Conservation (phyloP, 805 yeast species). For the Candida silvatica region DNA sequence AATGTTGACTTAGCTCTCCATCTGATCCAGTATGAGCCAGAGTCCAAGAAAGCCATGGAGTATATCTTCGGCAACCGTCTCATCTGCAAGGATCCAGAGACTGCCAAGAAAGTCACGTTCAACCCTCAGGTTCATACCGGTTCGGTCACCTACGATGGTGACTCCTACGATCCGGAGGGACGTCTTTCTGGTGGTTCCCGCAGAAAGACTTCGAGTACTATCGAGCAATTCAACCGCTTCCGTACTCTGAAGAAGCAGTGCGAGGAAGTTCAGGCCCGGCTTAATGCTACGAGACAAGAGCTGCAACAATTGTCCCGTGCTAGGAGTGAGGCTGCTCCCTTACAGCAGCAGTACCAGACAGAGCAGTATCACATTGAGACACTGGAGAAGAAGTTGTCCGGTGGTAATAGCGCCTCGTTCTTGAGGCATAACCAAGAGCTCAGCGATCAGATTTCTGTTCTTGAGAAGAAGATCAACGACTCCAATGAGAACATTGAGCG, state of each 20-base stretch:
- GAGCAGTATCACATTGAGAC: conserved; percentile 51
- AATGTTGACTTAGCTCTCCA: conserved; percentile 87
- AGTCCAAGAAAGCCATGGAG: conserved; percentile 76
- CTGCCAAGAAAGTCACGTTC: conserved; percentile 85
- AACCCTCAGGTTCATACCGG: conserved; percentile 72
- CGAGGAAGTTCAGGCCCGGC: conserved; percentile 27
- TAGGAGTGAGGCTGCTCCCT: conserved; percentile 39
- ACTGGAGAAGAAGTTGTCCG: conserved; percentile 44
- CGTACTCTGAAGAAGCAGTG: conserved; percentile 35
- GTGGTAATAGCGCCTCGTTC: conserved; percentile 49
- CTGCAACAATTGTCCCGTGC: conserved; percentile 33
- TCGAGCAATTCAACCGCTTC: conserved; percentile 58
- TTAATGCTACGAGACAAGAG: conserved; percentile 30
- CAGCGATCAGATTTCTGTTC: conserved; percentile 33
- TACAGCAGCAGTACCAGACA: conserved; percentile 52
- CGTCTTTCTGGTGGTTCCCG: conserved; percentile 94
- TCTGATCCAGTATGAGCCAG: conserved; percentile 64
- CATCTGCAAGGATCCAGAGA: conserved; percentile 77
- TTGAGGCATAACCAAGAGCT: conserved; percentile 34
- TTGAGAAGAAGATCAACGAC: conserved; percentile 30
- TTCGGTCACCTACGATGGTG: conserved; percentile 88
- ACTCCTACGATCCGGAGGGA: conserved; percentile 93
- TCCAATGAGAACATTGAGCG: conserved; percentile 24
- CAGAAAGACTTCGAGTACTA: conserved; percentile 44
- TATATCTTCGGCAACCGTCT: conserved; percentile 88